Evolutionary conservation across 1,284 basidiomycete genomes (phyloP).

Genomic region (Sanghuangporus baumii): DNA sequence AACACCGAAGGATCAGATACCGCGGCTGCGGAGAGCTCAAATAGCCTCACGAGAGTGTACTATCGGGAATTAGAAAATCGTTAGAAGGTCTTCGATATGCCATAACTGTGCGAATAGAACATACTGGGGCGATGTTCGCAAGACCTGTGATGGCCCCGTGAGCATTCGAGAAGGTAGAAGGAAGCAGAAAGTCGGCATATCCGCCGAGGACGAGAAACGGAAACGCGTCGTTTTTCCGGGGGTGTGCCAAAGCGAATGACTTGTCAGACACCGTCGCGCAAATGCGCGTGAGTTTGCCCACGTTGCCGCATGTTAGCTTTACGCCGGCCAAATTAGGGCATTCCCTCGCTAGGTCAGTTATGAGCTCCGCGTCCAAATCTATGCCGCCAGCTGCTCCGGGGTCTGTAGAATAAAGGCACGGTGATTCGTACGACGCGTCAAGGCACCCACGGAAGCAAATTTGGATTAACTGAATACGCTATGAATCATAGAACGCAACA

Average conservation of each 20-base stretch:
- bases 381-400: slow-evolving; percentile 81
- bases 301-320: slow-evolving; percentile 87
- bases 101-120: neutral
- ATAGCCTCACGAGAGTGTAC: slow-evolving; percentile 58
- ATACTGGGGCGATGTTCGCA: slow-evolving; percentile 44
- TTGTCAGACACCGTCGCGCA: slow-evolving; percentile 59
- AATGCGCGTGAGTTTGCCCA: slow-evolving; percentile 86
- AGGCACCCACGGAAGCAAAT: neutral
- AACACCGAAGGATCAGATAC: slow-evolving; percentile 51
- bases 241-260: slow-evolving; percentile 50
- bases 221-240: slow-evolving; percentile 56
- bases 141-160: slow-evolving; percentile 57
- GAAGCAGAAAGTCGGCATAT: slow-evolving; percentile 50
- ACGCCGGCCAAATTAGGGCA: slow-evolving; percentile 76
- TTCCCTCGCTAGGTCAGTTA: slow-evolving; percentile 70
- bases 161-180: slow-evolving; percentile 39
- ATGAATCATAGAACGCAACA: slow-evolving; percentile 4
- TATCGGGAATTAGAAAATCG: slow-evolving; percentile 26
- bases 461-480: neutral
- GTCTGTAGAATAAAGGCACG: slow-evolving; percentile 36
- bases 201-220: slow-evolving; percentile 63
- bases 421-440: slow-evolving; percentile 1
- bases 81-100: slow-evolving; percentile 7
- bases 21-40: slow-evolving; percentile 53
- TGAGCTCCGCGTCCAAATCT: slow-evolving; percentile 82